A percentile compares a stretch with the other conserved stretches of the same genome.
phyloP scores from a whole-genome alignment of 2,329 filamentous ascomycete species.

The Ploettnerulaceae sp. region DNA sequence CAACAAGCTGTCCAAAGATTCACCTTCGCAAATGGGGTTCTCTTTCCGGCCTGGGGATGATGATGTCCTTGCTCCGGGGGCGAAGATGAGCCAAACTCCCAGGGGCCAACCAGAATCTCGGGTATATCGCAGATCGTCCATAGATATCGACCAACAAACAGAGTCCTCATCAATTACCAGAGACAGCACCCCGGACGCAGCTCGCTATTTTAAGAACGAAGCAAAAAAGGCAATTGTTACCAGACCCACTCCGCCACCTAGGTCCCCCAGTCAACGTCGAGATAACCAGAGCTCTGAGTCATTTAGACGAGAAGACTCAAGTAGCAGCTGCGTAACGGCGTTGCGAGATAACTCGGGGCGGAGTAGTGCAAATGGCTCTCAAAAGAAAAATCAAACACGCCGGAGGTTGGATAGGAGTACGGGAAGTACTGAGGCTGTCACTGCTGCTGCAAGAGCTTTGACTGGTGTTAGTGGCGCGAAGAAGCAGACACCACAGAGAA shows the following conservation, averaged over 20 bases:
- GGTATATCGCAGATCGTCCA: neutral
- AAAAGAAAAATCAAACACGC: slow-evolving; percentile 7
- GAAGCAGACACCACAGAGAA: neutral
- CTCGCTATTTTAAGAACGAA: neutral
- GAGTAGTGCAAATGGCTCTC: slow-evolving; percentile 12
- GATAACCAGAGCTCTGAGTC: slow-evolving; percentile 3
- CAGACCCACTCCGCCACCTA: neutral
- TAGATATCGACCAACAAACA: neutral
- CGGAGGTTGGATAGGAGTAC: slow-evolving; percentile 4
- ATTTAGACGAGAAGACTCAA: slow-evolving; percentile 22
- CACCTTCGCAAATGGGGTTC: slow-evolving; percentile 18
- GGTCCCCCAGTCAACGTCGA: neutral
- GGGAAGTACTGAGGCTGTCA: slow-evolving; percentile 19
- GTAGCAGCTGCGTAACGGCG: slow-evolving; percentile 27
- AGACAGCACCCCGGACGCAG: neutral
- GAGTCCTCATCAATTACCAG: neutral
- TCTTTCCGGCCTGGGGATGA: slow-evolving; percentile 30
- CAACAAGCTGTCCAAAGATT: neutral
- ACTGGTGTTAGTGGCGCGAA: slow-evolving; percentile 1
- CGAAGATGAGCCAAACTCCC: neutral
- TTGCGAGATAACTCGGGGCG: slow-evolving; percentile 24
- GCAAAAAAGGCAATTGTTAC: neutral
- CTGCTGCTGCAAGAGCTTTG: slow-evolving; percentile 18
- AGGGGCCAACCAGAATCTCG: neutral
- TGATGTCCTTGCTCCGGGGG: slow-evolving; percentile 12